Percentiles rank a stretch among this genome's conserved stretches.
These are phyloP conservation scores for Saccharomyces jurei DNA, from an alignment of 805 yeast species.

Conservation along the genomic window DNA sequence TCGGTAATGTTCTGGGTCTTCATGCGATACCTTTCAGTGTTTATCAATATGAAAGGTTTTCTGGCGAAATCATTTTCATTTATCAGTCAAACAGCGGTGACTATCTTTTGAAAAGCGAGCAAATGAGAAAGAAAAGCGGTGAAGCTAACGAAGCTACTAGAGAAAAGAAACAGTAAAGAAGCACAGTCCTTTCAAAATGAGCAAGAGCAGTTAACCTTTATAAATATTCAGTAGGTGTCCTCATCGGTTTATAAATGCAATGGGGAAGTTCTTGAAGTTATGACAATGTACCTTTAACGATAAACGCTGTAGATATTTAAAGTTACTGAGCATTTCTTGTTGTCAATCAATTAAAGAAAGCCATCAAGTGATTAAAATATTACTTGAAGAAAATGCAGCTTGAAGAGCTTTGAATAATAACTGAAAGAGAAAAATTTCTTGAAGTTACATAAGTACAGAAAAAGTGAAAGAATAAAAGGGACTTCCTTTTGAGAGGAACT, in stretches of 20 bases:
- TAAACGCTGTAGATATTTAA: background rate
- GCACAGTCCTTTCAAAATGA: background rate
- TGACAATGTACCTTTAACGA: background rate
- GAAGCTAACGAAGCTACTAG: background rate
- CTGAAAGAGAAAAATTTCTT: background rate
- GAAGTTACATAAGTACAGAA: background rate
- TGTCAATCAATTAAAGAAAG: background rate
- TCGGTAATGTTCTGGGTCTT: background rate
- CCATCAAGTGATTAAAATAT: too few species aligned
- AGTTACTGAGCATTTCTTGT: background rate
- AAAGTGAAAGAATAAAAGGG: background rate
- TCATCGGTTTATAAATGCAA: background rate
- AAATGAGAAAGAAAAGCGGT: background rate
- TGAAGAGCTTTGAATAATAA: too few species aligned
- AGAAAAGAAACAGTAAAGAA: background rate
- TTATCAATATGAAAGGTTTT: background rate
- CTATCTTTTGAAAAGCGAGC: background rate
- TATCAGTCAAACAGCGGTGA: background rate
- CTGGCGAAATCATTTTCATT: background rate
- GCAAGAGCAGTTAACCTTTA: background rate
- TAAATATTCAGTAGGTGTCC: background rate
- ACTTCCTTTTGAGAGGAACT: background rate
- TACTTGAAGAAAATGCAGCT: too few species aligned
- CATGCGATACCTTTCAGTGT: background rate
- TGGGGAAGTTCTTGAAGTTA: background rate